These are phyloP conservation scores for Daldinia childiae DNA, from an alignment of 495 filamentous ascomycete genomes.

Conservation along the genomic window DNA sequence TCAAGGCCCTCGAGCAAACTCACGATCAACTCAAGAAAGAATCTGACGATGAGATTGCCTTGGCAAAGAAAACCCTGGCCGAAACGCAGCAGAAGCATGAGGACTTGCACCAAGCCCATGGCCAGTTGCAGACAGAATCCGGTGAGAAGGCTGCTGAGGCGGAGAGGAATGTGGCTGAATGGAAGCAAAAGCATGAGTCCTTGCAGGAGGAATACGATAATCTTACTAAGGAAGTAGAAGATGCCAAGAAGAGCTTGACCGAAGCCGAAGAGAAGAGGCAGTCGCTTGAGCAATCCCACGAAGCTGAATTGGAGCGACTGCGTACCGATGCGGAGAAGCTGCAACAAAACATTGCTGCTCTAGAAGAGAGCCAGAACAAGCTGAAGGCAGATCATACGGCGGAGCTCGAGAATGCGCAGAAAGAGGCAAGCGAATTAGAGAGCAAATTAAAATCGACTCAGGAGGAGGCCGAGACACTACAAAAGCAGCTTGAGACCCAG, in stretches of 20 bases:
- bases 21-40: conserved; percentile 28
- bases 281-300: conserved; percentile 27
- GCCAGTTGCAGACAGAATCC: conserved; percentile 12
- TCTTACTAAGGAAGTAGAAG: conserved; percentile 17
- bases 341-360: conserved; percentile 20
- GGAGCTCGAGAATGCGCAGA: conserved; percentile 31
- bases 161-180: conserved; percentile 24
- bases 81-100: conserved; percentile 31
- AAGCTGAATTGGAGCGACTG: conserved; percentile 20
- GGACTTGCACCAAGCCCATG: conserved; percentile 23
- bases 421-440: conserved; percentile 31
- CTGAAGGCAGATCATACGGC: conserved; percentile 25
- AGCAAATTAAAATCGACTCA: conserved; percentile 21
- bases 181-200: conserved; percentile 32
- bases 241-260: conserved; percentile 21
- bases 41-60: conserved; percentile 27
- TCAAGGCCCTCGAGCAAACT: conserved; percentile 24
- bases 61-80: conserved; percentile 17
- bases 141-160: conserved; percentile 16
- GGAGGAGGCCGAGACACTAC: conserved; percentile 18
- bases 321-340: conserved; percentile 25
- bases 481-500: conserved; percentile 24
- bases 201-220: conserved; percentile 17
- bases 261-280: conserved; percentile 27
- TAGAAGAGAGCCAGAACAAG: conserved; percentile 23